These are phyloP conservation scores for Penicillium crystallinum DNA, from an alignment of 495 filamentous ascomycete species.

Conservation along the genomic window DNA sequence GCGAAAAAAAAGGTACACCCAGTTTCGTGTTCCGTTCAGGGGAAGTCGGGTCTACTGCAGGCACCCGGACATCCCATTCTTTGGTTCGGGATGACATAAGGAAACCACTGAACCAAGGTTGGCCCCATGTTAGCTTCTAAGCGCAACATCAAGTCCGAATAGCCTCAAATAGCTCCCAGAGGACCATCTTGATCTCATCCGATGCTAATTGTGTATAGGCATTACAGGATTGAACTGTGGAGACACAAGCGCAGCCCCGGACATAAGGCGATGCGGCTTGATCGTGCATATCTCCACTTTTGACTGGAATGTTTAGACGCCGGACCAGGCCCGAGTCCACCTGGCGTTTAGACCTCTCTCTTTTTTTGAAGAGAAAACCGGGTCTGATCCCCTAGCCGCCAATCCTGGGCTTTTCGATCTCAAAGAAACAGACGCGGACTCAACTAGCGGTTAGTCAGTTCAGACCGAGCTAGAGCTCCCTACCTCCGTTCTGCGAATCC, in stretches of 20 bases:
- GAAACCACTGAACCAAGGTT: background rate
- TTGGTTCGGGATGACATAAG: constrained; percentile 17
- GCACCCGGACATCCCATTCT: background rate
- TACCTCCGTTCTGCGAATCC: no score
- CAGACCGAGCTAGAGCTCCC: no score
- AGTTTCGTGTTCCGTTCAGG: background rate
- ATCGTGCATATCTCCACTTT: constrained; percentile 9
- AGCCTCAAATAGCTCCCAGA: no score
- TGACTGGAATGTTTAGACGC: constrained; percentile 25
- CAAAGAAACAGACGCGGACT: constrained; percentile 20
- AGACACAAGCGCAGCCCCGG: background rate
- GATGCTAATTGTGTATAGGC: background rate
- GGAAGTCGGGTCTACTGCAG: background rate
- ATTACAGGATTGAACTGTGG: background rate
- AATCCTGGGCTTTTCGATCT: constrained; percentile 19
- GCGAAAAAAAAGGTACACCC: no score
- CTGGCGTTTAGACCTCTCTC: constrained; percentile 24
- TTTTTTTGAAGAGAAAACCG: constrained; percentile 14
- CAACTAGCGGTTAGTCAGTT: background rate
- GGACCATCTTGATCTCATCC: background rate
- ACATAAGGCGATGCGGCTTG: constrained; percentile 8
- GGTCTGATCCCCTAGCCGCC: constrained; percentile 35
- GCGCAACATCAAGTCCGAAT: no score
- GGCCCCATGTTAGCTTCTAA: no score
- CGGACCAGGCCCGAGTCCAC: constrained; percentile 35